phyloP scores from a whole-genome alignment of 176 grass and related monocot genomes.

The Musa beccarii region DNA sequence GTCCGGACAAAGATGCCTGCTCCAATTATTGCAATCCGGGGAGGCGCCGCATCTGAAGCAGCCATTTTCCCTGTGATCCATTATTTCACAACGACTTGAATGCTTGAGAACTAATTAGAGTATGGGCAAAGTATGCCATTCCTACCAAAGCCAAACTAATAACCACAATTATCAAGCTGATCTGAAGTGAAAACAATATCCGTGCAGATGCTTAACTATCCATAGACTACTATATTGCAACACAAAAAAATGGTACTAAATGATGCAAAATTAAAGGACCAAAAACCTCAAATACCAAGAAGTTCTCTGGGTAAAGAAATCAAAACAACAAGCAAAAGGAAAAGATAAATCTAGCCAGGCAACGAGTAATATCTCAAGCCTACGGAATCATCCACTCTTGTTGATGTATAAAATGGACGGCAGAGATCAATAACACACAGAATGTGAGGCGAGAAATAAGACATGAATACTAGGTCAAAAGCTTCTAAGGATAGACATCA shows the following conservation, averaged over 20 bases:
- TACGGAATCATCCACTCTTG: no score
- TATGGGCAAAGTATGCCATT: background rate
- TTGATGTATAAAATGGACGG: no score
- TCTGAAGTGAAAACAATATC: background rate
- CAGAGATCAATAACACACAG: no score
- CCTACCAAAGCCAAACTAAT: background rate
- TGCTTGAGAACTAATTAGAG: background rate
- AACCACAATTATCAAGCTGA: background rate
- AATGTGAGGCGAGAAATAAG: no score
- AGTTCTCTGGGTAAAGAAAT: background rate
- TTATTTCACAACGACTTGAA: background rate
- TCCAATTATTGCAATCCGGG: slow-evolving; percentile 62
- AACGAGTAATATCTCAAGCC: no score
- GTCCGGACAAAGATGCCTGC: slow-evolving; percentile 83
- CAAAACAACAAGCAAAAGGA: no score
- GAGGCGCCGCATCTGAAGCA: slow-evolving; percentile 22
- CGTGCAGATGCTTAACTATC: background rate
- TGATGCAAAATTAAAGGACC: background rate
- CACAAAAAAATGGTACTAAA: background rate
- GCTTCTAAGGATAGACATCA: no score
- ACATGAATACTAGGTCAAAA: no score
- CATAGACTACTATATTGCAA: background rate
- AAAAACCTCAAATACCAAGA: background rate
- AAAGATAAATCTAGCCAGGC: no score
- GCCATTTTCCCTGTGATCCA: slow-evolving; percentile 14